These are phyloP conservation scores for Fusarium sp. DNA, from an alignment of 2,329 filamentous ascomycete genomes.

Conservation along the genomic window DNA sequence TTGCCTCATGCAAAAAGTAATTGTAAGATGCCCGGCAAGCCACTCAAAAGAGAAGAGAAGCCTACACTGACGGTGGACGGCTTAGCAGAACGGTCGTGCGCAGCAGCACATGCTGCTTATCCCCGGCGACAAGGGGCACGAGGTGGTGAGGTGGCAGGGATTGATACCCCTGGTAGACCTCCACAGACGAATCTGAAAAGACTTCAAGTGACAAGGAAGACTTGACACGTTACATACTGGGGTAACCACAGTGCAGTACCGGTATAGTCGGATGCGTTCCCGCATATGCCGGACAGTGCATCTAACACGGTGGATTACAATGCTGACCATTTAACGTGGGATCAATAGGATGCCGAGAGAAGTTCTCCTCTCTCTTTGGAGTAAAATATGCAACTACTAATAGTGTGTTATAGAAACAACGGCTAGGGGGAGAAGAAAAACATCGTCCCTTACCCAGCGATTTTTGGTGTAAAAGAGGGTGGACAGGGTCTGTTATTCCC, in stretches of 20 bases:
- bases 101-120: conserved; percentile 26
- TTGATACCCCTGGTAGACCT: conserved; percentile 3
- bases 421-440: too few species aligned
- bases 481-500: too few species aligned
- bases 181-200: conserved; percentile 35
- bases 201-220: conserved; percentile 36
- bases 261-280: conserved; percentile 2
- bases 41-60: conserved; percentile 21
- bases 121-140: conserved; percentile 31
- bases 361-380: conserved; percentile 4
- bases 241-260: conserved; percentile 19
- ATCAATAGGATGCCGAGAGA: conserved; percentile 10
- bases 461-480: too few species aligned
- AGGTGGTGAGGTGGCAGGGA: conserved; percentile 36
- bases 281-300: conserved; percentile 13
- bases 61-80: conserved; percentile 26
- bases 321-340: conserved; percentile 1
- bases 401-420: conserved; percentile 6
- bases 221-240: conserved; percentile 40
- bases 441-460: too few species aligned
- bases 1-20: conserved; percentile 1
- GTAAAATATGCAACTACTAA: neutral
- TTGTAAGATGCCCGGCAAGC: conserved; percentile 8
- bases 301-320: conserved; percentile 8
- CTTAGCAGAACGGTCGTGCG: conserved; percentile 24